Evolutionary conservation across 139 green algal genomes (phyloP).

Genomic region (Tetradesmus obliquus): DNA sequence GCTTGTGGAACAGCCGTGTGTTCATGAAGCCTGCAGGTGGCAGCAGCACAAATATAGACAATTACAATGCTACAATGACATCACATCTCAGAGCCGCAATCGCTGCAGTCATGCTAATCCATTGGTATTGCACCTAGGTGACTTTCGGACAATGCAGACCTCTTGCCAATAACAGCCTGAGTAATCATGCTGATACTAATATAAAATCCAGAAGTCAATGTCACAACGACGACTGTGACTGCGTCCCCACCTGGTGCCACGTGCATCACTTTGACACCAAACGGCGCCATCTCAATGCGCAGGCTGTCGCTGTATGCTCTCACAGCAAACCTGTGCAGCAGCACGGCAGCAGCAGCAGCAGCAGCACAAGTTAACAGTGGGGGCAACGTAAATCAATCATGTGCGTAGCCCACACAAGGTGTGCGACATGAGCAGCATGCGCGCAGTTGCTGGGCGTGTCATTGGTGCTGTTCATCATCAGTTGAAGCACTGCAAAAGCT

Average conservation of each 20-base stretch:
- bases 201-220: no score
- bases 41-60: not conserved
- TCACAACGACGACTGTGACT: no score
- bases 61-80: not conserved
- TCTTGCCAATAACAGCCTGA: not conserved
- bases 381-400: no score
- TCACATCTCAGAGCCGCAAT: not conserved
- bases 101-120: not conserved
- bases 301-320: conserved; percentile 26
- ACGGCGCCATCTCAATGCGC: conserved; percentile 29
- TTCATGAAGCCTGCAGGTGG: not conserved
- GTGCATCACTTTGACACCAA: conserved; percentile 32
- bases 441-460: no score
- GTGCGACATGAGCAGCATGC: not conserved
- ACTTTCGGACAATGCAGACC: not conserved
- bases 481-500: not conserved
- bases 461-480: no score
- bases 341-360: not conserved
- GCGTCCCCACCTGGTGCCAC: conserved; percentile 23
- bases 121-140: not conserved
- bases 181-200: not conserved
- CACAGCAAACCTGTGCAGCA: not conserved
- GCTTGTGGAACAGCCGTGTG: not conserved
- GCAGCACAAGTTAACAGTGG: no score
- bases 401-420: no score